Evolutionary conservation across 2,329 filamentous ascomycete genomes (phyloP).

Genomic region (Fusarium coffeatum): DNA sequence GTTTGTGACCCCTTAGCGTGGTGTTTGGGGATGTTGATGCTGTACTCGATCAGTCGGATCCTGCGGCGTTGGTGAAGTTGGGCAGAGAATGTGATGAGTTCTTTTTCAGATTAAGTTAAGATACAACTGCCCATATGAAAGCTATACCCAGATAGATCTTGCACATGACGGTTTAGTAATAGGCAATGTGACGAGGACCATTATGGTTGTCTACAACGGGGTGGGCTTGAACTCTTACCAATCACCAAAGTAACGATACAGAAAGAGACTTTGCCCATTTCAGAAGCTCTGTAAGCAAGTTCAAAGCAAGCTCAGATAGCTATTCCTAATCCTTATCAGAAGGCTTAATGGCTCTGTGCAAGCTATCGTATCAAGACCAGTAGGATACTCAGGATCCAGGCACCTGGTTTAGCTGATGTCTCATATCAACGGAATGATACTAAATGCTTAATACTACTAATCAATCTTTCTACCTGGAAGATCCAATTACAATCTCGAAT

Average conservation of each 20-base stretch:
- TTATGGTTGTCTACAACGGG: not conserved
- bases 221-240: not conserved
- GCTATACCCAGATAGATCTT: constrained; percentile 6
- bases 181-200: not conserved
- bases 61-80: too few species aligned
- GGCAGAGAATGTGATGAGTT: not conserved
- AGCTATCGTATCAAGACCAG: not conserved
- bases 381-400: not conserved
- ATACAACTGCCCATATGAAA: not conserved
- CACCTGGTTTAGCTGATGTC: not conserved
- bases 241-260: not conserved
- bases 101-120: not conserved
- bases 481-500: not conserved
- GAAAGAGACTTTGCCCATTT: not conserved
- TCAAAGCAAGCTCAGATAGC: not conserved
- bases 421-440: not conserved
- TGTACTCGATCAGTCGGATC: not conserved
- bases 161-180: not conserved
- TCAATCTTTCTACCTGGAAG: not conserved
- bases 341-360: not conserved
- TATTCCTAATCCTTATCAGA: not conserved
- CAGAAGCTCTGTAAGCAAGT: not conserved
- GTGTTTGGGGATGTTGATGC: not conserved
- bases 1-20: not conserved
- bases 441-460: not conserved